These are phyloP conservation scores for Ilyonectria mors-panacis DNA, from an alignment of 2,329 filamentous ascomycete species.

Conservation along the genomic window DNA sequence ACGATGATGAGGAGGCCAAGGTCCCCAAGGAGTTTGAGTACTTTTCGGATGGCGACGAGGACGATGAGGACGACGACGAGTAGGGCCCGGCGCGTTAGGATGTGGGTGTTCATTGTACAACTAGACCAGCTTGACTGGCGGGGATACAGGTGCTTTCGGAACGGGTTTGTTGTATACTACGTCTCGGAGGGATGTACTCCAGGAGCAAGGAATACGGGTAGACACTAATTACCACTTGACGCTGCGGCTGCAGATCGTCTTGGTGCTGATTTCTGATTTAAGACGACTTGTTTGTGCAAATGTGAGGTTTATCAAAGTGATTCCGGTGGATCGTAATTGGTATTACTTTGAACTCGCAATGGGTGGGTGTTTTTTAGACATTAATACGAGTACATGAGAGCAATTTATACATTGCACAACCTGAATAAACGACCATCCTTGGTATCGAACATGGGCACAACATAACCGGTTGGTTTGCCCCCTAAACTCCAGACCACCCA, in stretches of 20 bases:
- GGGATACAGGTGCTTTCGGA: constrained; percentile 34
- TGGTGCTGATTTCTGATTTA: constrained; percentile 20
- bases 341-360: not conserved
- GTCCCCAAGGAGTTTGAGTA: constrained; percentile 84
- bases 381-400: too few species aligned
- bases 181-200: constrained; percentile 37
- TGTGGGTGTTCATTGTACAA: constrained; percentile 41
- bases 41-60: constrained; percentile 76
- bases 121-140: constrained; percentile 37
- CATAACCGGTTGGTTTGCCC: too few species aligned
- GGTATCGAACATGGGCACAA: too few species aligned
- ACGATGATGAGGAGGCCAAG: constrained; percentile 80
- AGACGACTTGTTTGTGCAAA: not conserved
- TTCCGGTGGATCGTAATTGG: not conserved
- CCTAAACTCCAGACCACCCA: not conserved
- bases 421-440: too few species aligned
- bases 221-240: constrained; percentile 30
- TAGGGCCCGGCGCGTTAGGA: constrained; percentile 21
- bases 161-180: constrained; percentile 39
- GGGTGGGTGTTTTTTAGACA: too few species aligned
- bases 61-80: constrained; percentile 63
- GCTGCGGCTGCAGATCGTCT: not conserved
- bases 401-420: too few species aligned
- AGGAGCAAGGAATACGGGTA: constrained; percentile 35
- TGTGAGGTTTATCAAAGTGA: not conserved